These are phyloP conservation scores for Cucurbitaria berberidis DNA, from an alignment of 2,329 filamentous ascomycete genomes.

Conservation along the genomic window DNA sequence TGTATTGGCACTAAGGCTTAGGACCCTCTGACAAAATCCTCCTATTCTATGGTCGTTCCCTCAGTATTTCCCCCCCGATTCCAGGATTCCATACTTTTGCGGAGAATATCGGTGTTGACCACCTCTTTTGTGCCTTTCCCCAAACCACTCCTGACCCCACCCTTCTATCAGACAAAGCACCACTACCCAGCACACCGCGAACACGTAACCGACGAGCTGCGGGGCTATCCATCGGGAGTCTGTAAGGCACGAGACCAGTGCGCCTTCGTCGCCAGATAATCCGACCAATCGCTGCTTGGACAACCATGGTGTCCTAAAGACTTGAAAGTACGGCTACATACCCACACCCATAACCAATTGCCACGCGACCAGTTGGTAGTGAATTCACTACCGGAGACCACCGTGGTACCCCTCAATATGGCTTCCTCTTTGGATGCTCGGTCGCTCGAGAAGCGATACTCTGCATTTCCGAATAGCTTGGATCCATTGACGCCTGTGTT, in stretches of 20 bases:
- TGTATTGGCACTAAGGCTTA: conserved; percentile 7
- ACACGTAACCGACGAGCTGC: conserved; percentile 1
- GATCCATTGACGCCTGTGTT: conserved; percentile 37
- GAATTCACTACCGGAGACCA: background rate
- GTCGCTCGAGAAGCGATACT: conserved; percentile 27
- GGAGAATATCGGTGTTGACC: conserved; percentile 12
- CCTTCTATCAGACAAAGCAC: conserved; percentile 8
- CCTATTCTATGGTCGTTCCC: conserved; percentile 10
- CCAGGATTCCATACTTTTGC: conserved; percentile 1
- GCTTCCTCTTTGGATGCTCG: conserved; percentile 10
- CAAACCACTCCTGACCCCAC: conserved; percentile 4
- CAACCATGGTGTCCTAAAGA: conserved; percentile 25
- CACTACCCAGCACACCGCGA: background rate
- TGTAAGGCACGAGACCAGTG: conserved; percentile 6
- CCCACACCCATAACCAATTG: conserved; percentile 1
- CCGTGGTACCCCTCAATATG: conserved; percentile 19
- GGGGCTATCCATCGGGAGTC: conserved; percentile 3
- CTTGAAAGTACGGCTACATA: conserved; percentile 7
- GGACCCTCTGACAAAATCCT: conserved; percentile 2
- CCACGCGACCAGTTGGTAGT: background rate
- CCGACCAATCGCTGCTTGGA: conserved; percentile 10
- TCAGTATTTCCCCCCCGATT: conserved; percentile 5
- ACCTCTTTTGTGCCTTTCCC: conserved; percentile 2
- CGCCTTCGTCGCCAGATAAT: background rate
- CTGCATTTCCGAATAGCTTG: conserved; percentile 37